phyloP scores from a whole-genome alignment of 78 protist species.

The Dictyostelium firmibasis region DNA sequence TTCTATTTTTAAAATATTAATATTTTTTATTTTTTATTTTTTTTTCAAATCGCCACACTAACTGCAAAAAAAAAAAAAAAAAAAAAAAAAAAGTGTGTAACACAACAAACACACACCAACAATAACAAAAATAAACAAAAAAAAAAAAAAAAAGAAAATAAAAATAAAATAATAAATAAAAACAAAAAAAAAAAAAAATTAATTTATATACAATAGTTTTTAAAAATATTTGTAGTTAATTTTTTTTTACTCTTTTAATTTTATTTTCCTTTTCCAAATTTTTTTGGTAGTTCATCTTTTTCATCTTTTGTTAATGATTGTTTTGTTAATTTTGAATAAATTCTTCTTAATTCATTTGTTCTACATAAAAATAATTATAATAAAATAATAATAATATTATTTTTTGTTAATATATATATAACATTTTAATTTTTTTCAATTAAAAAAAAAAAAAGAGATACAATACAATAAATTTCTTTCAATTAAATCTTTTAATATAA shows the following conservation, averaged over 20 bases:
- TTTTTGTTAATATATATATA: too few relatives aligned
- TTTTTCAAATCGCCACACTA: not conserved
- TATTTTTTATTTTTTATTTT: not conserved
- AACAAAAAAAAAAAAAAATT: too few relatives aligned
- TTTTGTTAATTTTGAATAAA: slow-evolving; percentile 34
- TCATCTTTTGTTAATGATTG: slow-evolving; percentile 47
- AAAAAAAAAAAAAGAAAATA: too few relatives aligned
- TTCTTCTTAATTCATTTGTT: slow-evolving; percentile 61
- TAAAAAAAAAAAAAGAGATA: not conserved
- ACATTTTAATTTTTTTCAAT: not conserved
- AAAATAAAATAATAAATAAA: too few relatives aligned
- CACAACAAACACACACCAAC: too few relatives aligned
- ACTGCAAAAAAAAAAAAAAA: too few relatives aligned
- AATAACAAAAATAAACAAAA: too few relatives aligned
- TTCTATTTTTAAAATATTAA: not conserved
- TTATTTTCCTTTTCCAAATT: not conserved
- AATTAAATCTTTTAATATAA: slow-evolving; percentile 42
- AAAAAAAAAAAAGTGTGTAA: too few relatives aligned
- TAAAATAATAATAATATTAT: too few relatives aligned
- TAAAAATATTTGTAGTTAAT: not conserved
- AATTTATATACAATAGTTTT: too few relatives aligned
- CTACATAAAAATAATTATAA: not conserved
- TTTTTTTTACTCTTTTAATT: not conserved
- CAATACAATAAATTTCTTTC: slow-evolving; percentile 70
- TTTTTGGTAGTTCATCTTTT: slow-evolving; percentile 46